Evolutionary conservation across 805 yeast species (phyloP).

Genomic region (Candida jianshihensis): DNA sequence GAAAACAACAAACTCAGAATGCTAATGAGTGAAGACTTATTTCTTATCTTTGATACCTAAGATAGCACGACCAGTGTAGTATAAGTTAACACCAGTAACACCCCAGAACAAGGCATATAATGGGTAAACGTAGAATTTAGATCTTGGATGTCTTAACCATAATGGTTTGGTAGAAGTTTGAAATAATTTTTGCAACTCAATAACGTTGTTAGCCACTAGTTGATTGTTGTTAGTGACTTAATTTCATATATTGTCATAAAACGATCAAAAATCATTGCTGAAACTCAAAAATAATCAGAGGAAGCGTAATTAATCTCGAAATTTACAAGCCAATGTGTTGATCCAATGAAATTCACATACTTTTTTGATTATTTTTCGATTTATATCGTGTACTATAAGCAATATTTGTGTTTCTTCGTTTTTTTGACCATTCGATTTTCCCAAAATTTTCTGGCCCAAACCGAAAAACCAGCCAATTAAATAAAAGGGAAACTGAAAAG

Average conservation of each 20-base stretch:
- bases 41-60: conserved; percentile 52
- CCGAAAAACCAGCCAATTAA: not conserved
- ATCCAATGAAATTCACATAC: no score
- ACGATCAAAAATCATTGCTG: no score
- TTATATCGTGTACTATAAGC: no score
- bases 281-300: no score
- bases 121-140: conserved; percentile 25
- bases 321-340: no score
- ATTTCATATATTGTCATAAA: no score
- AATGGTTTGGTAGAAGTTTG: conserved; percentile 52
- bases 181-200: conserved; percentile 52
- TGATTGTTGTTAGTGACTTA: no score
- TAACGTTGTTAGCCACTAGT: conserved; percentile 37
- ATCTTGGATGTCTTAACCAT: conserved; percentile 43
- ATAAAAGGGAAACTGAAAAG: not conserved
- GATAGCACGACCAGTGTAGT: conserved; percentile 56
- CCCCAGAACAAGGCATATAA: conserved; percentile 25
- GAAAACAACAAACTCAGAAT: no score
- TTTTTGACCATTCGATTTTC: conserved; percentile 1
- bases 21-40: not conserved
- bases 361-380: no score
- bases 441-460: not conserved
- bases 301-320: no score
- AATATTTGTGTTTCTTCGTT: not conserved
- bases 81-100: conserved; percentile 19